Conservation (phyloP, 768 basidiomycete species). For the Dendrothele bispora region DNA sequence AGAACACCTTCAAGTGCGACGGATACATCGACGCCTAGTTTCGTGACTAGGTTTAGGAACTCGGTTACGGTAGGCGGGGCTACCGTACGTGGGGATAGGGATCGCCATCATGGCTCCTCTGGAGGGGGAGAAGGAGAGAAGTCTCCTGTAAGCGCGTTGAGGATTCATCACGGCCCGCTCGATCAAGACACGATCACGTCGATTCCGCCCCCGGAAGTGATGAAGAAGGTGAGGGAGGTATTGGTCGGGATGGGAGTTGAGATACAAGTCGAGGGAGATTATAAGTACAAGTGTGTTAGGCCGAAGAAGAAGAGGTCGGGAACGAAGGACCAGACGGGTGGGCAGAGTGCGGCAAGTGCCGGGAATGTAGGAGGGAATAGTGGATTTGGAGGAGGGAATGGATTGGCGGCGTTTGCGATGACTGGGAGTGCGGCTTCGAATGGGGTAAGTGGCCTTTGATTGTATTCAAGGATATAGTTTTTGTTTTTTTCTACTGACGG, state of each 20-base stretch:
- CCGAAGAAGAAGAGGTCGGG: slow-evolving; percentile 71
- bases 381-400: slow-evolving; percentile 38
- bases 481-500: slow-evolving; percentile 3
- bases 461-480: slow-evolving; percentile 12
- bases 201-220: slow-evolving; percentile 80
- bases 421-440: slow-evolving; percentile 82
- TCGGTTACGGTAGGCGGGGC: slow-evolving; percentile 44
- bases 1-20: slow-evolving; percentile 45
- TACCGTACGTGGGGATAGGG: slow-evolving; percentile 20
- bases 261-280: slow-evolving; percentile 85
- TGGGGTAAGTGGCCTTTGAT: slow-evolving; percentile 57
- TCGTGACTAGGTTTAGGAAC: slow-evolving; percentile 49
- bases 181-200: slow-evolving; percentile 90
- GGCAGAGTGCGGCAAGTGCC: slow-evolving; percentile 19
- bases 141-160: slow-evolving; percentile 50
- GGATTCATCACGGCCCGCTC: slow-evolving; percentile 90
- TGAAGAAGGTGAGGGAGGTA: slow-evolving; percentile 79
- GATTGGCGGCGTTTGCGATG: slow-evolving; percentile 75
- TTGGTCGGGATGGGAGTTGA: slow-evolving; percentile 91
- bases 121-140: too few relatives aligned
- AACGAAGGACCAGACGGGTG: too few relatives aligned
- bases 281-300: slow-evolving; percentile 84
- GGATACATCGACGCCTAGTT: slow-evolving; percentile 43
- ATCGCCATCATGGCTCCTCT: too few relatives aligned
- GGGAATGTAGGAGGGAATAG: slow-evolving; percentile 32